A percentile compares a stretch with the other conserved stretches of the same genome.
These are phyloP conservation scores for Tricholoma terreum DNA, from an alignment of 768 basidiomycete genomes.

Conservation along the genomic window DNA sequence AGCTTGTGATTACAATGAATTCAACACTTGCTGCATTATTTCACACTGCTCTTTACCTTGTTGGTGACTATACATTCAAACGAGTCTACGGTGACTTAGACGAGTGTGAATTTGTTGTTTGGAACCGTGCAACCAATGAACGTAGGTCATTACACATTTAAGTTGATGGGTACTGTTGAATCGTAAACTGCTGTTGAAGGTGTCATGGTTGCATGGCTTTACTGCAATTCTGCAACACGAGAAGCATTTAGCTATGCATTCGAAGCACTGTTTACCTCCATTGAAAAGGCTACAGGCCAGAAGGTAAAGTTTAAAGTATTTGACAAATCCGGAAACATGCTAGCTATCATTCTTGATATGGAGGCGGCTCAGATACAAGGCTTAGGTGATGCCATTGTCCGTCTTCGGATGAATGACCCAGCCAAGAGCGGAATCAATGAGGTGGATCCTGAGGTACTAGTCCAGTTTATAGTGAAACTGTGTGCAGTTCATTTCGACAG, in stretches of 20 bases:
- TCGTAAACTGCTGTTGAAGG: conserved; percentile 5
- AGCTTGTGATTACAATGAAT: conserved; percentile 5
- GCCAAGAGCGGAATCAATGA: neutral
- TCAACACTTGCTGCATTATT: conserved; percentile 5
- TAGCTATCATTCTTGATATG: conserved; percentile 1
- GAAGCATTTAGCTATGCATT: no score
- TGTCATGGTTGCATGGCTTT: conserved; percentile 12
- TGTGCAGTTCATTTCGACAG: no score
- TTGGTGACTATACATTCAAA: conserved; percentile 21
- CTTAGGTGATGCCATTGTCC: neutral
- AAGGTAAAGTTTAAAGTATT: conserved; percentile 13
- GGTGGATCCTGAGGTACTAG: neutral
- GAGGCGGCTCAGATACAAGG: conserved; percentile 5
- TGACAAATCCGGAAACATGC: conserved; percentile 10
- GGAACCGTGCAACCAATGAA: conserved; percentile 5
- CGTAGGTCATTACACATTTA: conserved; percentile 5
- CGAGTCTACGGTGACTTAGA: conserved; percentile 16
- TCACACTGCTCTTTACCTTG: conserved; percentile 9
- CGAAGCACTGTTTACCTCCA: no score
- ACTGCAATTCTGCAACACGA: conserved; percentile 9
- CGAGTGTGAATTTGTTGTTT: conserved; percentile 19
- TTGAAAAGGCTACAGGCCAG: no score
- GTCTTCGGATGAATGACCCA: neutral
- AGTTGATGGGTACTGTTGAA: no score
- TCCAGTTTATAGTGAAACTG: no score